These are phyloP conservation scores for Starmerella bombicola DNA, from an alignment of 805 yeast genomes.

Conservation along the genomic window DNA sequence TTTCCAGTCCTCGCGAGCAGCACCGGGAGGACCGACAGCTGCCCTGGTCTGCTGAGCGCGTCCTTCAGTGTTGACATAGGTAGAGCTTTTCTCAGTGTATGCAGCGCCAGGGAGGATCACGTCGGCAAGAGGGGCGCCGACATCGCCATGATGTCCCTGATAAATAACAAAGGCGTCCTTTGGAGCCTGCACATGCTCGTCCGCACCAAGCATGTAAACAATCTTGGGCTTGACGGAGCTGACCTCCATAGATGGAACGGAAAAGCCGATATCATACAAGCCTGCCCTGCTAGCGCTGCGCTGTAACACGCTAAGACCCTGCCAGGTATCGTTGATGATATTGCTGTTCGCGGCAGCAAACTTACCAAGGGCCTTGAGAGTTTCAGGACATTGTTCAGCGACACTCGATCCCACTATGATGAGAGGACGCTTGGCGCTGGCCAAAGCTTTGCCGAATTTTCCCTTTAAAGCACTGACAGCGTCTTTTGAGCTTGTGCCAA, in stretches of 20 bases:
- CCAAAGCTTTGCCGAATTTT: constrained; percentile 53
- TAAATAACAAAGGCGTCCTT: constrained; percentile 76
- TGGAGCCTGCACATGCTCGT: constrained; percentile 65
- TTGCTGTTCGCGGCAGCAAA: constrained; percentile 46
- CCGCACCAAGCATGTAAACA: constrained; percentile 73
- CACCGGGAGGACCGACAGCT: constrained; percentile 77
- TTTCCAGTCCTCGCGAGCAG: constrained; percentile 87
- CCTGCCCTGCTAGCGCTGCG: constrained; percentile 83
- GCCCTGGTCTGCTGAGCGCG: constrained; percentile 77
- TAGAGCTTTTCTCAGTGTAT: constrained; percentile 74
- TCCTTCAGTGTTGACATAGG: constrained; percentile 83
- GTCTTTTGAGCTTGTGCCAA: constrained; percentile 49
- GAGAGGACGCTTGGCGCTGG: constrained; percentile 58
- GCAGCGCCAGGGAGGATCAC: constrained; percentile 80
- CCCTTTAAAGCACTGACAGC: constrained; percentile 52
- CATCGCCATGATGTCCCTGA: constrained; percentile 87
- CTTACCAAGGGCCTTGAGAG: constrained; percentile 35
- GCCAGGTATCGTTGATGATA: constrained; percentile 64
- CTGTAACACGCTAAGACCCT: constrained; percentile 66
- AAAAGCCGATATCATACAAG: constrained; percentile 75
- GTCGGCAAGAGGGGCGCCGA: constrained; percentile 79
- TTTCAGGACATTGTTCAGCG: constrained; percentile 47
- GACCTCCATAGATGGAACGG: constrained; percentile 37
- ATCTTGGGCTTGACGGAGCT: constrained; percentile 49
- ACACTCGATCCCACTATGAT: constrained; percentile 74